A percentile compares a stretch with the other conserved stretches of the same genome.
phyloP scores from a whole-genome alignment of 768 basidiomycete genomes.

The Termitomyces sp. region DNA sequence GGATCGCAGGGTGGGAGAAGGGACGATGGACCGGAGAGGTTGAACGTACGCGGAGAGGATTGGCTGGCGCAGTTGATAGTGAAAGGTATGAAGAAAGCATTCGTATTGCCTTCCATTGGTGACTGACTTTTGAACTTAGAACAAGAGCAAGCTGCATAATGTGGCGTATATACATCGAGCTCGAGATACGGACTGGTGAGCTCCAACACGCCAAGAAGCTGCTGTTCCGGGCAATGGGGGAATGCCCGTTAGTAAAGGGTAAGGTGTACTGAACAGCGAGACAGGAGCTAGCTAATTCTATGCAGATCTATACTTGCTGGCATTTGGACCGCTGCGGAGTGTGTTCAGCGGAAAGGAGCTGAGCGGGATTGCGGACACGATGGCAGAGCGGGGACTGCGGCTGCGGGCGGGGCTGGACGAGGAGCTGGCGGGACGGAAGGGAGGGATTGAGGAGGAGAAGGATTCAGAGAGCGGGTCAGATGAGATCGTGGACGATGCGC shows the following conservation, averaged over 20 bases:
- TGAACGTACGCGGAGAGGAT: slow-evolving; percentile 62
- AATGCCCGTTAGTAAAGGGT: slow-evolving; percentile 79
- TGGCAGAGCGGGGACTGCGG: slow-evolving; percentile 72
- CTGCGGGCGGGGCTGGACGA: slow-evolving; percentile 59
- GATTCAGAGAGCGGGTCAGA: slow-evolving; percentile 28
- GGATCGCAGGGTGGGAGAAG: slow-evolving; percentile 76
- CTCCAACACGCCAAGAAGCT: slow-evolving; percentile 61
- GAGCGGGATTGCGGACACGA: slow-evolving; percentile 56
- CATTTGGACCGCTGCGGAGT: slow-evolving; percentile 63
- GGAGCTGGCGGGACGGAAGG: slow-evolving; percentile 38
- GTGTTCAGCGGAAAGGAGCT: slow-evolving; percentile 61
- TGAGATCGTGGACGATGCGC: slow-evolving; percentile 58
- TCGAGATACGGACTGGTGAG: slow-evolving; percentile 64
- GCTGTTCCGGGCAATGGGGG: slow-evolving; percentile 66
- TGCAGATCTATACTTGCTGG: slow-evolving; percentile 70
- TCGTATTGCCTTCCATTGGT: neutral
- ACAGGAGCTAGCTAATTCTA: neutral
- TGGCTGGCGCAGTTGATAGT: slow-evolving; percentile 56
- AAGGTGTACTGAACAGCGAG: slow-evolving; percentile 2
- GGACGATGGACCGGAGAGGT: slow-evolving; percentile 65
- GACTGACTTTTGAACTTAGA: slow-evolving; percentile 29
- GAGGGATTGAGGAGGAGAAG: slow-evolving; percentile 25
- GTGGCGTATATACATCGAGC: slow-evolving; percentile 72
- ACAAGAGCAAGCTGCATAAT: slow-evolving; percentile 59
- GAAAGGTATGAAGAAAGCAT: slow-evolving; percentile 46